A percentile compares a stretch with the other conserved stretches of the same genome.
phyloP scores from a whole-genome alignment of 192 early-diverging fungal species.

The Entomortierella chlamydospora region DNA sequence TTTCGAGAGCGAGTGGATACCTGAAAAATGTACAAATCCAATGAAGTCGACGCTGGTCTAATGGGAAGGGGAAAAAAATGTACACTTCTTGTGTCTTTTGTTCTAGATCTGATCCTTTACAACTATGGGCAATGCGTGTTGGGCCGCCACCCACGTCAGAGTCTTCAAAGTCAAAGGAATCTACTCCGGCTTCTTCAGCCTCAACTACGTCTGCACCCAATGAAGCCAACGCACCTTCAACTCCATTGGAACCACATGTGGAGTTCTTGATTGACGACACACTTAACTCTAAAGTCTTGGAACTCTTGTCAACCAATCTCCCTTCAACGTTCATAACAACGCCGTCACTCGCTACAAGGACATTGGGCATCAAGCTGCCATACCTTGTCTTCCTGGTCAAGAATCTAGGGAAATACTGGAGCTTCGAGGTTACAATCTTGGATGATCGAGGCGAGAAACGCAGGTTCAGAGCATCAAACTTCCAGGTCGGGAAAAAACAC shows the following conservation, averaged over 20 bases:
- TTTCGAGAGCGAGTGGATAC: too few relatives aligned
- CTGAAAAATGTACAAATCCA: too few relatives aligned
- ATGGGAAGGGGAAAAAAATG: too few relatives aligned
- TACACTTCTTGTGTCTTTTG: too few relatives aligned
- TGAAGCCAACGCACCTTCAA: neutral
- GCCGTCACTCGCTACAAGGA: conserved; percentile 76
- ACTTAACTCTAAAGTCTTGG: conserved; percentile 84
- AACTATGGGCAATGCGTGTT: conserved; percentile 40
- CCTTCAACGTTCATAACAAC: conserved; percentile 91
- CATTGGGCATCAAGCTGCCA: conserved; percentile 92
- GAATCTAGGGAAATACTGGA: conserved; percentile 90
- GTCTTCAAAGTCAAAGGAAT: conserved; percentile 16
- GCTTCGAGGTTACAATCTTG: conserved; percentile 90
- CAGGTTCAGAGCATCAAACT: conserved; percentile 90
- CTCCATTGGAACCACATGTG: conserved; percentile 70
- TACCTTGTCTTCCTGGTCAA: conserved; percentile 90
- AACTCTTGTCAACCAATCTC: conserved; percentile 83
- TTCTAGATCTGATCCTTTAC: conserved; percentile 30
- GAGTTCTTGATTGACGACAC: conserved; percentile 84
- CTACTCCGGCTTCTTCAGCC: conserved; percentile 70
- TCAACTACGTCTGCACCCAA: conserved; percentile 43
- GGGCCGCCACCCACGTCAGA: conserved; percentile 13
- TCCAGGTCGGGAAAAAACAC: conserved; percentile 70
- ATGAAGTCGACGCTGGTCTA: too few relatives aligned
- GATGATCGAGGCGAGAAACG: conserved; percentile 88